Percentiles rank a stretch among this genome's conserved stretches.
Evolutionary conservation across 805 yeast genomes (phyloP).

Genomic region (Saturnispora halmiae): DNA sequence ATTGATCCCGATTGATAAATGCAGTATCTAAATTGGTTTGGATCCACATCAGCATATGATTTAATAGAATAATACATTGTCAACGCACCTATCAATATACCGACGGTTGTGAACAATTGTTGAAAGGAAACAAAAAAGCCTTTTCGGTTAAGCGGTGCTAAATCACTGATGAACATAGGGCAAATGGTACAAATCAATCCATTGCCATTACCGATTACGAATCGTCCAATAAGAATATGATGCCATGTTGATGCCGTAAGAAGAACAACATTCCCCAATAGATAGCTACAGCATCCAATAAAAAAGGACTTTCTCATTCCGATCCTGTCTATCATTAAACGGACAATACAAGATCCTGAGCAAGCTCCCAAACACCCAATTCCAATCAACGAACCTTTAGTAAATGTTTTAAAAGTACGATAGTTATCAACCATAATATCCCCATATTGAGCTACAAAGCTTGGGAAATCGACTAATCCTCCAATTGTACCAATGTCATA

Average conservation of each 20-base stretch:
- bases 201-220: constrained; percentile 25
- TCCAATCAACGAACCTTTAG: constrained; percentile 27
- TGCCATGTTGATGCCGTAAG: constrained; percentile 19
- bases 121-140: constrained; percentile 27
- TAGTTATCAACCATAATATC: constrained; percentile 11
- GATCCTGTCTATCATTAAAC: constrained; percentile 17
- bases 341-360: constrained; percentile 25
- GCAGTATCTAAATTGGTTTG: constrained; percentile 20
- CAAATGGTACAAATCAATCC: constrained; percentile 28
- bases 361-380: constrained; percentile 26
- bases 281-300: constrained; percentile 18
- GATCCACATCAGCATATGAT: constrained; percentile 4
- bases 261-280: constrained; percentile 17
- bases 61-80: constrained; percentile 17
- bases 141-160: constrained; percentile 25
- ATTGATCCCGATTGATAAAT: constrained; percentile 18
- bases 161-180: constrained; percentile 31
- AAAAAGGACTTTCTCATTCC: constrained; percentile 24
- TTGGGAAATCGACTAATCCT: constrained; percentile 26
- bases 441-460: constrained; percentile 22
- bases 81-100: constrained; percentile 27
- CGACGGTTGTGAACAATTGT: constrained; percentile 29
- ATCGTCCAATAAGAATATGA: constrained; percentile 23
- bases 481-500: constrained; percentile 32
- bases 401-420: constrained; percentile 17